Evolutionary conservation across 352 stramenopile species (phyloP), one percentile per base, ranked within the genome.

Genomic region (Globisporangium abappressorium): DNA sequence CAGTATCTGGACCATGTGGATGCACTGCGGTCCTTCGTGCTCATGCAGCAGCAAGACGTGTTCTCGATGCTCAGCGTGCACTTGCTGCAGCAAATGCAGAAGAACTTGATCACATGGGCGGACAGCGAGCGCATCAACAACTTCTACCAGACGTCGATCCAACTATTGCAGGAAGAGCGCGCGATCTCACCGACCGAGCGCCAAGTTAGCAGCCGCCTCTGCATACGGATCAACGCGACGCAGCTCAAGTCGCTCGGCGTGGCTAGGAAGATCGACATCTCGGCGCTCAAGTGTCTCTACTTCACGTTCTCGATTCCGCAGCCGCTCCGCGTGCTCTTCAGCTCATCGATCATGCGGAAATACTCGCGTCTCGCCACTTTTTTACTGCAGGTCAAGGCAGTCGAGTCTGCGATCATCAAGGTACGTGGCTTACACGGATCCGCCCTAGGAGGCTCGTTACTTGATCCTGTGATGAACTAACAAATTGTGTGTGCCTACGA

Each of bases 11-110:
- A 87, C 8, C 81, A 91, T 24, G 67, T 87, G 5, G 64, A 91
- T 54, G 62, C 74, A 4, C 68, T 92, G 38, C 77, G 82, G 14
- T 70, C 78, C 58, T 90, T 87, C 54, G 78, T 92, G 7, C 76
- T 92, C n/a, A 91, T 92, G 82, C 79, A 84, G 56, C 80, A 92
- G 82, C 82, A 92, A 92, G 84, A 92, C 59, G 75, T 88, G 7
- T 91, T 89, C 33, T 77, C 68, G 8, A 66, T 76, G 61, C 74
- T 91, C 24, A 81, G 71, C 51, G 72, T 73, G 22, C 71, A 77
- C 62, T 8, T 92, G 58, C 69, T 92, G n/a, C 68, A 75, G 61
- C 78, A 82, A 53, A 82, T 92, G 64, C 74, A 79, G 64, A 24
- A 47, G 18, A 82, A 90, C 56, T 82, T 81, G 7, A 51, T 89